Percentiles rank a stretch among this genome's conserved stretches.
Conservation (phyloP, 208 protist genomes). For the Wallacemonas sp. region DNA sequence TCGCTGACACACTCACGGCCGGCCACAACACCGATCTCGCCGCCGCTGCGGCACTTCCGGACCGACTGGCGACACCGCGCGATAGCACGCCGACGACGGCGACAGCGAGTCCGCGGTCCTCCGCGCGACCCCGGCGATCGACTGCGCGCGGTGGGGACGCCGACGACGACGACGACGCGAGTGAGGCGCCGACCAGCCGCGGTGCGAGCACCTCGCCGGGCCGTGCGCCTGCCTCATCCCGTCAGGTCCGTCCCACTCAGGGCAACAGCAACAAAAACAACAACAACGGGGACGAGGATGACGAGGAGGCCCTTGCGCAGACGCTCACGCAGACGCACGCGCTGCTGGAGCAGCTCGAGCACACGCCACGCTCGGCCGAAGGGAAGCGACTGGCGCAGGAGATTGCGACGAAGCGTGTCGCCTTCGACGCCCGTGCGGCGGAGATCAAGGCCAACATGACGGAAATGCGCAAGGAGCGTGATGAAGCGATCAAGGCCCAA, state of each 20-base stretch:
- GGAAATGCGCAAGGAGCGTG: conserved; percentile 20
- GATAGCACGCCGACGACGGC: neutral
- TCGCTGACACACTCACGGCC: conserved; percentile 2
- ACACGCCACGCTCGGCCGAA: conserved; percentile 1
- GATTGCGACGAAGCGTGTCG: conserved; percentile 28
- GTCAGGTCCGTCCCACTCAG: neutral
- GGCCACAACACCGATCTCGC: neutral
- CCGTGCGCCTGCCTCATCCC: too few species aligned
- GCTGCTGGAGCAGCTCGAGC: conserved; percentile 7
- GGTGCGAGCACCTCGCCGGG: neutral
- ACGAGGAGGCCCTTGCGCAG: conserved; percentile 20
- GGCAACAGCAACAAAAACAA: conserved; percentile 1
- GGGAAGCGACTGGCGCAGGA: conserved; percentile 1
- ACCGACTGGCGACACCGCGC: neutral
- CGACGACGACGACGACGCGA: neutral
- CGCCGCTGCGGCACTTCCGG: too few species aligned
- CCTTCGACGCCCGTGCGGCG: conserved; percentile 10
- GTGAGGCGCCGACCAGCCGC: too few species aligned
- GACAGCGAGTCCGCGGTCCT: neutral
- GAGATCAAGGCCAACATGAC: conserved; percentile 19
- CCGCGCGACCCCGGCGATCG: too few species aligned
- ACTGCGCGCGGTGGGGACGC: neutral
- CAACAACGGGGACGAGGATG: conserved; percentile 9
- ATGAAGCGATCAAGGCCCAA: conserved; percentile 26
- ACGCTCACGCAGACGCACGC: conserved; percentile 22